Evolutionary conservation across 805 yeast species (phyloP).

Genomic region (Yarrowia sp.): DNA sequence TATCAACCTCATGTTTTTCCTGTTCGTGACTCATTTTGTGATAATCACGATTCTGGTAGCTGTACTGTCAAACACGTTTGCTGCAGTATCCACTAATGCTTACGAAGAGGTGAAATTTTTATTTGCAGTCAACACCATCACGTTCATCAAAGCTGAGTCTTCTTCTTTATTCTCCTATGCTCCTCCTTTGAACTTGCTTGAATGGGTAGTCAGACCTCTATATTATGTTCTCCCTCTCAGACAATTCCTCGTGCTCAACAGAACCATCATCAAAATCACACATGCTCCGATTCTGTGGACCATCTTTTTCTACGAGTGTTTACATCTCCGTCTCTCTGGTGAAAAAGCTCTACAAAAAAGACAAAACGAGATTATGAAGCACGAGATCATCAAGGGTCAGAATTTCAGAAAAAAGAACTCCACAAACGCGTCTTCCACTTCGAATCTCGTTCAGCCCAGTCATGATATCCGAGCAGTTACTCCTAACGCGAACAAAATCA

Average conservation of each 20-base stretch:
- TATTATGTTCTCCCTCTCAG: conserved; percentile 37
- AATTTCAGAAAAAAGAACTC: conserved; percentile 20
- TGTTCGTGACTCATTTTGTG: conserved; percentile 55
- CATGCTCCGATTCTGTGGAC: conserved; percentile 41
- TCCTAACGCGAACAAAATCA: neutral
- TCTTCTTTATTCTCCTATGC: conserved; percentile 41
- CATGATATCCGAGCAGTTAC: neutral
- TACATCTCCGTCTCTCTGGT: conserved; percentile 30
- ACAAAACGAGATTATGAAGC: conserved; percentile 21
- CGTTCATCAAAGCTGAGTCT: conserved; percentile 42
- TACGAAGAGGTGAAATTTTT: conserved; percentile 43
- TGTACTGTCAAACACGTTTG: conserved; percentile 45
- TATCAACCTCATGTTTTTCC: conserved; percentile 49
- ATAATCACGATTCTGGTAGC: conserved; percentile 56
- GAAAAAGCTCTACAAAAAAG: conserved; percentile 2
- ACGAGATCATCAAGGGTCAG: conserved; percentile 26
- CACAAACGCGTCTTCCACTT: neutral
- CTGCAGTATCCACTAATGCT: conserved; percentile 40
- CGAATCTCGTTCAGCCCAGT: neutral
- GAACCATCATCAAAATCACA: conserved; percentile 41
- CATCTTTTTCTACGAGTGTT: conserved; percentile 40
- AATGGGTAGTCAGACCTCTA: conserved; percentile 39
- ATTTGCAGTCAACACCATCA: conserved; percentile 42
- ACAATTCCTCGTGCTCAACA: conserved; percentile 37
- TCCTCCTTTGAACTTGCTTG: conserved; percentile 41